Evolutionary conservation across 371 early-diverging fungal species (phyloP), one percentile per base, ranked within the genome.

Genomic region (Apophysomyces variabilis): DNA sequence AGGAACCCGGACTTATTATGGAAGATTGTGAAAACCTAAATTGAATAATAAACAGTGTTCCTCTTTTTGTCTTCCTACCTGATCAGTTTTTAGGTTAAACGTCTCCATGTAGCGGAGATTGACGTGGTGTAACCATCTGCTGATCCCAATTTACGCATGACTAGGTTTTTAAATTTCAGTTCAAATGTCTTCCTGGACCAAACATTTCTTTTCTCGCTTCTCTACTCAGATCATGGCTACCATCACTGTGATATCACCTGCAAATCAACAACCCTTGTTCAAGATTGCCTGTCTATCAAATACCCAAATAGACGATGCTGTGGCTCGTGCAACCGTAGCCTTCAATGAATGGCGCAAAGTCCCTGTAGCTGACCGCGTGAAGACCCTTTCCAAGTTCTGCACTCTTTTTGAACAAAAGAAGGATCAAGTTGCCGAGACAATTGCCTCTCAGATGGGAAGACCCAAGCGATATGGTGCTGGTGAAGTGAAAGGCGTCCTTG

Each of bases 361-460:
- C 0, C 73, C 89, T 1, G 63, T 93, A 4, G 66, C 76, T 4
- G 74, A 86, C 14, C 89, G 93, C 54, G 82, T 88, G 12, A 65
- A 67, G 18, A 70, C 89, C 35, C 76, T 89, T 6, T 54, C 73
- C 12, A 78, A 80, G 57, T 90, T 92, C 71, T 80, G 90, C 45
- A 72, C 79, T 1, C 60, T 76, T 13, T 84, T 95, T 69, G 82
- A 87, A 7, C 69, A 74, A 9, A 84, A 87, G 43, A 79, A 84
- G 59, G 92, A 89, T 21, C 80, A 78, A 12, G 72, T 92, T 6
- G 86, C 86, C 37, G 66, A 75, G 26, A 90, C 90, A 18, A 75
- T 95, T 60, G 81, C 90, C 0, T 66, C 72, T 38, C 87, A 89
- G 62, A 93, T 95, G 88, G 93, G 93, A 16, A 80, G 95, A 7